Evolutionary conservation across 106 monocot genomes (phyloP).

Genomic region (Triglochin maritima): DNA sequence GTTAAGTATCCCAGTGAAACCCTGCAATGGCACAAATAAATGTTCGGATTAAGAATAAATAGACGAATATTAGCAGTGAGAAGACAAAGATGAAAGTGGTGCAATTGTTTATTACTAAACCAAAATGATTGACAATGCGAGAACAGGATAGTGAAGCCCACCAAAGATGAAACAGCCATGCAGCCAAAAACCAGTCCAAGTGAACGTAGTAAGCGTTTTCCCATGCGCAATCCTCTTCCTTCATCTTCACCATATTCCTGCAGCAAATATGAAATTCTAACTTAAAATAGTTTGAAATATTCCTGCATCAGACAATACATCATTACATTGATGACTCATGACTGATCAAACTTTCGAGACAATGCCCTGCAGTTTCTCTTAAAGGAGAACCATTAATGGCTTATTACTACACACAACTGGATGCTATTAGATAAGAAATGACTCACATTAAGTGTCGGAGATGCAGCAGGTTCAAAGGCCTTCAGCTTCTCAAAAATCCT

Average conservation of each 20-base stretch:
- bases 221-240: constrained; percentile 79
- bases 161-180: constrained; percentile 71
- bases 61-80: not conserved
- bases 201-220: constrained; percentile 77
- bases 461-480: constrained; percentile 51
- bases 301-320: not conserved
- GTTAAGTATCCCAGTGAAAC: constrained; percentile 67
- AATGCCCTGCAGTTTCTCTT: too few species aligned
- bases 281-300: not conserved
- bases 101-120: not conserved
- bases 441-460: constrained; percentile 55
- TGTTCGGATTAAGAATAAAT: not conserved
- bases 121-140: not conserved
- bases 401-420: not conserved
- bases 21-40: constrained; percentile 28
- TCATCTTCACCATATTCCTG: constrained; percentile 91
- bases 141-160: constrained; percentile 5
- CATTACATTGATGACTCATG: not conserved
- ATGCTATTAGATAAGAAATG: not conserved
- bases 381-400: not conserved
- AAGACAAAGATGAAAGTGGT: not conserved
- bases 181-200: constrained; percentile 75
- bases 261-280: constrained; percentile 3
- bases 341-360: too few species aligned
- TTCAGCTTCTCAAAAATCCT: constrained; percentile 89